These are phyloP conservation scores for Wickerhamomyces tratensis DNA, from an alignment of 805 yeast species.

Conservation along the genomic window DNA sequence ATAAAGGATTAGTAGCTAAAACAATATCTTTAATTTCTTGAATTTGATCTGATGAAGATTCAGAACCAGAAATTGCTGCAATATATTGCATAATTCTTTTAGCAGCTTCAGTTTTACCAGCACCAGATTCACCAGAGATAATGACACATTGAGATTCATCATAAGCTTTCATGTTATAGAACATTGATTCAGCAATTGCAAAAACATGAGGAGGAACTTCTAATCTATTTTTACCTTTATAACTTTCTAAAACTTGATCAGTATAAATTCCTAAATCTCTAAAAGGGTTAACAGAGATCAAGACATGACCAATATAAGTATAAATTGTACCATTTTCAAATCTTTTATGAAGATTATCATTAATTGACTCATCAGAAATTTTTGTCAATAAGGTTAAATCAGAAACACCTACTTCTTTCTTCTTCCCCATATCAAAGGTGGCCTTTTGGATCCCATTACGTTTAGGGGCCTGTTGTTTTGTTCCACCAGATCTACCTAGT, in stretches of 20 bases:
- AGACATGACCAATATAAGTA: slow-evolving; percentile 88
- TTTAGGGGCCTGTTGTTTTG: slow-evolving; percentile 44
- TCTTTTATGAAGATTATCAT: slow-evolving; percentile 81
- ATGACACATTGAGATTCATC: slow-evolving; percentile 95
- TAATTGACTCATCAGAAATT: slow-evolving; percentile 86
- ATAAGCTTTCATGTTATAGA: slow-evolving; percentile 88
- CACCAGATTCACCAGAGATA: slow-evolving; percentile 96
- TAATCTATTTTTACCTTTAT: slow-evolving; percentile 85
- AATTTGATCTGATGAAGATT: slow-evolving; percentile 55
- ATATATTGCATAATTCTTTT: slow-evolving; percentile 96
- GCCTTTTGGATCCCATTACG: slow-evolving; percentile 72
- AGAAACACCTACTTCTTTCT: slow-evolving; percentile 97
- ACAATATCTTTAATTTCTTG: slow-evolving; percentile 94
- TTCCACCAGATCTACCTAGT: slow-evolving; percentile 54
- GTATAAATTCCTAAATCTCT: slow-evolving; percentile 94
- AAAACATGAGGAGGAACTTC: slow-evolving; percentile 98
- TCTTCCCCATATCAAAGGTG: slow-evolving; percentile 76
- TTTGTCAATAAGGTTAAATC: slow-evolving; percentile 85
- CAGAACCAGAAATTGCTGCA: slow-evolving; percentile 75
- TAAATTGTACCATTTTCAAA: slow-evolving; percentile 86
- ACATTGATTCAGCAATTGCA: slow-evolving; percentile 97
- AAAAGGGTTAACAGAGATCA: slow-evolving; percentile 95
- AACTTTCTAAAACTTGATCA: slow-evolving; percentile 59
- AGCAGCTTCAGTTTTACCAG: slow-evolving; percentile 97
- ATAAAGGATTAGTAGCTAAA: slow-evolving; percentile 87